phyloP scores from a whole-genome alignment of 1,284 basidiomycete species.

The Rhodotorula sp. region DNA sequence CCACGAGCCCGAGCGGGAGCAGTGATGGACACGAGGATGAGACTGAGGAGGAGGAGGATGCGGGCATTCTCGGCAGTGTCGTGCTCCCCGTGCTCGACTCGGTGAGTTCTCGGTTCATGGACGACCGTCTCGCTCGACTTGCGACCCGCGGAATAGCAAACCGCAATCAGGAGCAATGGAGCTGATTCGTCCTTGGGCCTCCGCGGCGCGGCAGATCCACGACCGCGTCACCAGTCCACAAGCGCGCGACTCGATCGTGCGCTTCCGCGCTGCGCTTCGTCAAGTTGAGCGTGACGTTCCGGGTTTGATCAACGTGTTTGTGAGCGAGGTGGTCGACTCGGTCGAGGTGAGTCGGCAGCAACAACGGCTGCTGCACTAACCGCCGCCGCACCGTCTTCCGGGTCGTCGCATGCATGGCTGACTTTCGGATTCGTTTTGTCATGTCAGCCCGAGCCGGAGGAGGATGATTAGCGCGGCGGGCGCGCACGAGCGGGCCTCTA shows the following conservation, averaged over 20 bases:
- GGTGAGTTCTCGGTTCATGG: conserved; percentile 55
- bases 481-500: background rate
- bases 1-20: background rate
- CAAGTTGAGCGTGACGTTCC: conserved; percentile 74
- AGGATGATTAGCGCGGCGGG: background rate
- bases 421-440: background rate
- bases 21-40: conserved; percentile 47
- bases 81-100: conserved; percentile 87
- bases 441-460: conserved; percentile 35
- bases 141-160: no score
- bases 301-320: conserved; percentile 53
- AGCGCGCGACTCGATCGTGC: conserved; percentile 75
- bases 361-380: background rate
- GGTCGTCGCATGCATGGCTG: no score
- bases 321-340: conserved; percentile 54
- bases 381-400: no score
- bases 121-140: background rate
- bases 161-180: no score
- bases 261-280: conserved; percentile 81
- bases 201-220: conserved; percentile 61
- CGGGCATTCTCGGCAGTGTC: conserved; percentile 91
- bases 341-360: conserved; percentile 28
- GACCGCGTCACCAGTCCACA: conserved; percentile 83
- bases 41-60: conserved; percentile 66
- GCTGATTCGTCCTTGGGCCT: background rate